These are phyloP conservation scores for Globisporangium mamillatum DNA, from an alignment of 352 stramenopile genomes.

Conservation along the genomic window DNA sequence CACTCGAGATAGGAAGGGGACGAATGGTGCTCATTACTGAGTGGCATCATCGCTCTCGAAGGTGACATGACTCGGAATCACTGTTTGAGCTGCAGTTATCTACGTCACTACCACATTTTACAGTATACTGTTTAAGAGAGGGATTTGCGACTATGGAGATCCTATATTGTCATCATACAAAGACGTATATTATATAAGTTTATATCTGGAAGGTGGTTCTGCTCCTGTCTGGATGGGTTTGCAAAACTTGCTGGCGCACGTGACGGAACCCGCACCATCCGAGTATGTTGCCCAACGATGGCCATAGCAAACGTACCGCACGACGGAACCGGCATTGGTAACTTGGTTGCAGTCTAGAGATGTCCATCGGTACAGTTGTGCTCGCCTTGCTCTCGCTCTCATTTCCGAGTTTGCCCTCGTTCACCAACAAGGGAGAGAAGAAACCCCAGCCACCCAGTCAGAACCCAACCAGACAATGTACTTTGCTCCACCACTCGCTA, in stretches of 20 bases:
- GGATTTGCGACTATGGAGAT: no score
- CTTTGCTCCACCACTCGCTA: slow-evolving; percentile 9
- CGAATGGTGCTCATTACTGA: neutral
- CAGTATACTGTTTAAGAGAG: no score
- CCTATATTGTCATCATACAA: no score
- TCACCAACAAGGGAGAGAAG: neutral
- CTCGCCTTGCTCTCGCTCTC: neutral
- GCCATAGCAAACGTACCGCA: neutral
- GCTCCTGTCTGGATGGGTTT: neutral
- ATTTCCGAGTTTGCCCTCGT: neutral
- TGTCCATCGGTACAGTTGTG: neutral
- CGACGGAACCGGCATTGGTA: no score
- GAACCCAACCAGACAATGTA: slow-evolving; percentile 1
- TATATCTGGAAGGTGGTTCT: neutral
- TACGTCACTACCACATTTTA: no score
- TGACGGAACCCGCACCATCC: neutral
- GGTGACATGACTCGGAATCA: neutral
- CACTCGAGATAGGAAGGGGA: no score
- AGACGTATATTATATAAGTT: neutral
- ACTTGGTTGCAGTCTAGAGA: no score
- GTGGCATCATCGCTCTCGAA: neutral
- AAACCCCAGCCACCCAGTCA: neutral
- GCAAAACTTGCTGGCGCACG: neutral
- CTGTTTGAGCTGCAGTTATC: neutral
- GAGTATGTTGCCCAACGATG: neutral